Conservation (phyloP, 495 filamentous ascomycete genomes). For the Neurospora sp. region DNA sequence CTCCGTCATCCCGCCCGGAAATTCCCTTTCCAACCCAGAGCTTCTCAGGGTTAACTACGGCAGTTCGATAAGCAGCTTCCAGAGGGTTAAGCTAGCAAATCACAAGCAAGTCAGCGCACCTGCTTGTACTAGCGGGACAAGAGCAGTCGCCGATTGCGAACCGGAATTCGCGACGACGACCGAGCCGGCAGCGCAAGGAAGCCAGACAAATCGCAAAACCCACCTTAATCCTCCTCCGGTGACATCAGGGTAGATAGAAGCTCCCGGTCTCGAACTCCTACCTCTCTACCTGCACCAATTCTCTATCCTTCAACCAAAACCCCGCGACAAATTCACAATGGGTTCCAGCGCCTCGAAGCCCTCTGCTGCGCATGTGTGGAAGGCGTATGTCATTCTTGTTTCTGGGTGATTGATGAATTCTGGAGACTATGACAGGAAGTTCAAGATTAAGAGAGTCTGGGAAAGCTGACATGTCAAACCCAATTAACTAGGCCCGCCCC, state of each 20-base stretch:
- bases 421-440: background rate
- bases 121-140: background rate
- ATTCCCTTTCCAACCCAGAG: background rate
- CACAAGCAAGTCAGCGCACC: background rate
- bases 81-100: background rate
- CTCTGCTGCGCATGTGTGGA: slow-evolving; percentile 34
- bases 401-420: background rate
- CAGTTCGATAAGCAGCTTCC: background rate
- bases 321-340: slow-evolving; percentile 21
- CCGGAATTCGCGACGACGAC: background rate
- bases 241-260: background rate
- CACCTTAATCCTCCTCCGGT: background rate
- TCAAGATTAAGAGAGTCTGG: background rate
- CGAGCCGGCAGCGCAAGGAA: background rate
- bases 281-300: background rate
- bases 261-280: background rate
- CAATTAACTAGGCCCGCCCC: slow-evolving; percentile 55
- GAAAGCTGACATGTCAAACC: slow-evolving; percentile 1
- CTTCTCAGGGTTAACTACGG: background rate
- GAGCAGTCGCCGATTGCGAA: background rate
- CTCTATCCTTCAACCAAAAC: background rate
- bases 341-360: slow-evolving; percentile 42
- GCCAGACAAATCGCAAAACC: background rate
- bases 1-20: background rate
- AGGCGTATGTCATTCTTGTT: slow-evolving; percentile 26